Base-by-base conservation (phyloP, 2,329 filamentous ascomycete species). In the Sporothrix brasiliensis region DNA sequence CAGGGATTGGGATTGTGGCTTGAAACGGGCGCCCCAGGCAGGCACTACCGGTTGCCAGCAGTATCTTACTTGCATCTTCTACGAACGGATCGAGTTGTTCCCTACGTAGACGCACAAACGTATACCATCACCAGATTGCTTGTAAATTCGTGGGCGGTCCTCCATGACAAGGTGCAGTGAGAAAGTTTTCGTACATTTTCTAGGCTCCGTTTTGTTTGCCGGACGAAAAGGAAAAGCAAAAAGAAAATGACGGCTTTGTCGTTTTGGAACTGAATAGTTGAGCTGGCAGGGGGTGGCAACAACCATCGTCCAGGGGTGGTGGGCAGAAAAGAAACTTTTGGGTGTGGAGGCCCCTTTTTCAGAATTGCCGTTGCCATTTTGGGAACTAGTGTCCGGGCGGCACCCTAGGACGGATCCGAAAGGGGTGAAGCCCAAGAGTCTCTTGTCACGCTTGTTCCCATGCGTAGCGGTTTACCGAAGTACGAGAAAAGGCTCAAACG, bases 341-440 rank as follows among this genome's bases (percentile, higher is more conserved):
- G 44, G 58, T 41, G 60, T 69, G 54, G 67, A 69, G 44, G 44
- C 69, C 69, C 61, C 39, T 63, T 63, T 67, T 39, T 52, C 34
- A 39, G 30, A 54, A 14, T 5, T 49, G 60, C n/a, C 39, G 60
- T 65, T 65, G 39, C 68, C 68, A 27, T 14, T 66, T 58, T 49
- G 39, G 58, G 68, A 56, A 47, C 60, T 70, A 70, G 68, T 24
- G 27, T 39, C 16, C 13, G 30, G 30, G 52, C 68, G 60, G 60
- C 34, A n/a, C 47, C 24, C 39, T 16, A 65, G 60, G 54, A 69
- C 54, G 67, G 54, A 61, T 54, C 67, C 67, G 54, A 69, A 69
- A 61, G 27, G 67, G 67, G 67, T 49, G 67, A 61, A 69, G 50
- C n/a, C 21, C 41, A 66, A n/a, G 44, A 14, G 39, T 39, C 63